Evolutionary conservation across 2,329 filamentous ascomycete genomes (phyloP).

Genomic region (Ceratocystis albifundus): DNA sequence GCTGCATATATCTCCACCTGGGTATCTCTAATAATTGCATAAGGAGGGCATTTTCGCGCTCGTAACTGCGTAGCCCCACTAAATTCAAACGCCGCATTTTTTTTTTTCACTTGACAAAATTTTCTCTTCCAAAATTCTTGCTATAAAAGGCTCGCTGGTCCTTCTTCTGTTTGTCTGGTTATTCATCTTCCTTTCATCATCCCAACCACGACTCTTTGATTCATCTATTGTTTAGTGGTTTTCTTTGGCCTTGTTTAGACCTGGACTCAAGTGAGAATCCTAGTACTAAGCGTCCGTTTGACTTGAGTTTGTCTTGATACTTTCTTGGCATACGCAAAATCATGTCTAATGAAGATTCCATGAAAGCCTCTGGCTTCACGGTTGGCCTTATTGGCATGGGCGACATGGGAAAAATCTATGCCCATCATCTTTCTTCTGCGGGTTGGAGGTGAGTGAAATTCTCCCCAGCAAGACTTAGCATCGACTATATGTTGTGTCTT

Average conservation of each 20-base stretch:
- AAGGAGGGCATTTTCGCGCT: background rate
- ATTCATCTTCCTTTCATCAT: constrained; percentile 14
- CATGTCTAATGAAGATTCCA: constrained; percentile 26
- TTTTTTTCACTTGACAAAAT: background rate
- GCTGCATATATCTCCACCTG: constrained; percentile 6
- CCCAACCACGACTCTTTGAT: background rate
- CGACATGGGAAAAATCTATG: constrained; percentile 99
- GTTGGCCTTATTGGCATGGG: constrained; percentile 98
- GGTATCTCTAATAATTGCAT: constrained; percentile 1
- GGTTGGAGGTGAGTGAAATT: constrained; percentile 73
- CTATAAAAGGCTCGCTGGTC: constrained; percentile 15
- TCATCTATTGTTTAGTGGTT: background rate
- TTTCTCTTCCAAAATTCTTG: constrained; percentile 2
- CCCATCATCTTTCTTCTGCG: constrained; percentile 71
- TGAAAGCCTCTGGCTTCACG: constrained; percentile 51
- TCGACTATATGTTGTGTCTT: constrained; percentile 1
- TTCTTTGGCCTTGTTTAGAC: background rate
- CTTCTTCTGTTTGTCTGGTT: background rate
- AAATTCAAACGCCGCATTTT: constrained; percentile 4
- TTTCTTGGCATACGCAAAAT: background rate
- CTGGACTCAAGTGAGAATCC: constrained; percentile 4
- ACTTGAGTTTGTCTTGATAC: background rate
- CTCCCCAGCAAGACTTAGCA: constrained; percentile 20
- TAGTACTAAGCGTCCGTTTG: background rate
- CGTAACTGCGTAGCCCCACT: constrained; percentile 12